These are phyloP conservation scores for Curvularia eragrostidis DNA, from an alignment of 2,329 filamentous ascomycete genomes.

Conservation along the genomic window DNA sequence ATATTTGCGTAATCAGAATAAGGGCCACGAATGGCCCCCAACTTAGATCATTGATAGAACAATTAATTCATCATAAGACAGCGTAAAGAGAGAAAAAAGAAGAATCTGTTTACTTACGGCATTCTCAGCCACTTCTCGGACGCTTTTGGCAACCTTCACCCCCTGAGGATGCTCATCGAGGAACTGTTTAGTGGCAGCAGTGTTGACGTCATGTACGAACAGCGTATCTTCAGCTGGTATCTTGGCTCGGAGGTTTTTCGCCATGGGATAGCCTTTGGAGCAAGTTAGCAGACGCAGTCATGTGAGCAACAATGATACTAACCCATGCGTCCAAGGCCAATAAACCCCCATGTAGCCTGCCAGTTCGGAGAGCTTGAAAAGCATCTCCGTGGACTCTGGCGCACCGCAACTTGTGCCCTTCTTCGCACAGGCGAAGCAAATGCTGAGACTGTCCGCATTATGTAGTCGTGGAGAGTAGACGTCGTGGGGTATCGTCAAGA, in stretches of 20 bases:
- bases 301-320: constrained; percentile 33
- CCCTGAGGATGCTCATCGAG: constrained; percentile 60
- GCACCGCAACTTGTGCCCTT: constrained; percentile 22
- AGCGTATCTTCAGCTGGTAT: constrained; percentile 68
- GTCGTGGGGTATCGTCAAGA: constrained; percentile 26
- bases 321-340: constrained; percentile 61
- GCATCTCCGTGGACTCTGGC: constrained; percentile 44
- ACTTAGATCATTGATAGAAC: constrained; percentile 75
- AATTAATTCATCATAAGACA: constrained; percentile 59
- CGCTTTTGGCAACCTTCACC: constrained; percentile 63
- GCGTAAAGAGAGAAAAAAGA: constrained; percentile 1
- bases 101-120: constrained; percentile 61
- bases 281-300: constrained; percentile 30
- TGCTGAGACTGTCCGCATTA: constrained; percentile 40
- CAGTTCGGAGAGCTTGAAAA: constrained; percentile 54
- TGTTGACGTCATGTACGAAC: constrained; percentile 71
- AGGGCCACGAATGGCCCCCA: constrained; percentile 65
- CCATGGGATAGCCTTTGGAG: constrained; percentile 73
- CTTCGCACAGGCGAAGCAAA: constrained; percentile 40
- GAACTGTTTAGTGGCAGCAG: constrained; percentile 63
- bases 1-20: constrained; percentile 66
- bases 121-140: constrained; percentile 69
- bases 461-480: constrained; percentile 23
- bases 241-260: constrained; percentile 71
- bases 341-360: constrained; percentile 58